Base-by-base conservation (phyloP, 2,329 filamentous ascomycete species). In the Leptosphaerulina australis region DNA sequence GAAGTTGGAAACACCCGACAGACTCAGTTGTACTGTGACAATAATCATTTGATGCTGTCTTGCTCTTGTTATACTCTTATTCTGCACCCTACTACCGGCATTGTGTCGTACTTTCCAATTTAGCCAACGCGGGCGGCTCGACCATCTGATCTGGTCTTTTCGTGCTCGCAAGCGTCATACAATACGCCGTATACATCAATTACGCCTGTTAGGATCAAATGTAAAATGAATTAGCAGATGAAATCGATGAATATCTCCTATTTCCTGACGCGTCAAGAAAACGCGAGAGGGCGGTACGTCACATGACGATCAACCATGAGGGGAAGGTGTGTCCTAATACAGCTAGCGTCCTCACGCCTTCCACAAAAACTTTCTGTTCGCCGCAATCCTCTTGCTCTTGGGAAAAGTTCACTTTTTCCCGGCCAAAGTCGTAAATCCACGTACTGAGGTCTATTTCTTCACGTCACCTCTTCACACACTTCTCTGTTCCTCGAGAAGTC, bases 331-430 rank as follows among this genome's bases (percentile, higher is more conserved):
- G 7, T 11, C 48, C 30, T 12, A 28, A 53, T 21, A 22, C 38
- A 39, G 50, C 35, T 50, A 50, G 44, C 50, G 49, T 25, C 22
- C 18, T 37, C 14, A 17, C 35, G 30, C 48, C 35, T 36, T 54
- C 55, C 59, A 63, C 64, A 55, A 52, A 67, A 64, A 60, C 59
- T 61, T 58, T 63, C 56, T 53, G 41, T 20, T 35, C 45, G 48
- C 51, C 62, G 55, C 59, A 53, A 7, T 21, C 17, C 59, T 75
- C 69, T 71, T 72, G 64, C 68, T 76, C 71, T 76, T 77, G 73
- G 76, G 76, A 76, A 78, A 78, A 76, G 72, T 69, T 55, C 57
- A 49, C 55, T 81, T 82, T 81, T 79, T 79, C 82, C 82, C 82
- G 81, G 81, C 81, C 80, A 77, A 63, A 66, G 63, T 62, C 62